Evolutionary conservation across 257 asterid genomes (phyloP).

Genomic region (Fraxinus americana): DNA sequence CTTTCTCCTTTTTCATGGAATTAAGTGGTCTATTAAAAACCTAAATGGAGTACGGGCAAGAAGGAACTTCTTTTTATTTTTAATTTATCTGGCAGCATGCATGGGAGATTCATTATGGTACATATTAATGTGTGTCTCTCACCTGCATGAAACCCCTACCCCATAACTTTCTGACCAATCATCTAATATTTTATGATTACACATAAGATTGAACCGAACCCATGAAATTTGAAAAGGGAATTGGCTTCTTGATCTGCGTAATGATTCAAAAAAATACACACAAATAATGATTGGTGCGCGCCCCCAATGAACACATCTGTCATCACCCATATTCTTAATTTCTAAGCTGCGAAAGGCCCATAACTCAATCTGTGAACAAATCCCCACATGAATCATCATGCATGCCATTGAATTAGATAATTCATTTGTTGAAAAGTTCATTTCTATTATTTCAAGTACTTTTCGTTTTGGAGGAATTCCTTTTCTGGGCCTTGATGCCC

Average conservation of each 20-base stretch:
- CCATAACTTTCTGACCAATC: conserved; percentile 27
- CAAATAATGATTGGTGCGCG: conserved; percentile 21
- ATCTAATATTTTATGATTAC: conserved; percentile 20
- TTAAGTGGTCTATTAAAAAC: not conserved
- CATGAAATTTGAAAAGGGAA: conserved; percentile 11
- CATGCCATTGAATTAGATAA: no score
- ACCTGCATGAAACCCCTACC: conserved; percentile 11
- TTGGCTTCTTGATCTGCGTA: conserved; percentile 5
- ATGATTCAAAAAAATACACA: not conserved
- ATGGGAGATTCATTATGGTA: conserved; percentile 22
- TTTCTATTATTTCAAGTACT: no score
- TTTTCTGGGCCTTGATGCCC: no score
- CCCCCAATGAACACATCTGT: not conserved
- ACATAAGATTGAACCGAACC: conserved; percentile 4
- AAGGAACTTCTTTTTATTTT: not conserved
- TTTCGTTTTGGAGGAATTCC: no score
- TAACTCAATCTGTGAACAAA: no score
- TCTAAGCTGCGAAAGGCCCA: not conserved
- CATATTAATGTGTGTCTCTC: conserved; percentile 8
- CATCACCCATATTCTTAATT: no score
- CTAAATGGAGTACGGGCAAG: not conserved
- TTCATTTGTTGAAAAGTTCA: no score
- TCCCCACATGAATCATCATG: not conserved
- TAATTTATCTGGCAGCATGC: not conserved
- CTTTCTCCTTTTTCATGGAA: not conserved